Evolutionary conservation across 495 filamentous ascomycete species (phyloP), one percentile per base, ranked within the genome.

Genomic region (Aspergillus asperescens): DNA sequence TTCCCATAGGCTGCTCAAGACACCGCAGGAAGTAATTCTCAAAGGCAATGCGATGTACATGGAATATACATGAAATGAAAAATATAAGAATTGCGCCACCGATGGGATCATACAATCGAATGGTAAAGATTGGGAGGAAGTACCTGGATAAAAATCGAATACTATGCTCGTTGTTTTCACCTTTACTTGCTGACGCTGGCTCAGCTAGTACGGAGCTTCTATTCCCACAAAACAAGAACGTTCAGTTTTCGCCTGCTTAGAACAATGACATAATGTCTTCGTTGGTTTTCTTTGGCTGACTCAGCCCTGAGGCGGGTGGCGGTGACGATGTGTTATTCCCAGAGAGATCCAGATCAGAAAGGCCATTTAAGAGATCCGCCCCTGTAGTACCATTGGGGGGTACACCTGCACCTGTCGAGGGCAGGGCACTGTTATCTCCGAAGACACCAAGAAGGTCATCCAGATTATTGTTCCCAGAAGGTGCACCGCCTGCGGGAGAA

Each of bases 191-290:
- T 31, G 39, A 43, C 18, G n/a, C 40, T 16, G 24, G 27, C 37
- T 51, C 38, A 28, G 38, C 27, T 34, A 51, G 22, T 13, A 25
- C 34, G 45, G 39, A 52, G 24, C 27, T 25, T 44, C 28, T 25
- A 39, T 39, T 20, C 48, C n/a, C 16, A 16, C 8, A 19, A 27
- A 20, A 42, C 37, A 31, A 7, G 18, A 42, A 40, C 34, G 18
- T 28, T 32, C 40, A 28, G 32, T 32, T 35, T 28, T 43, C 7
- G 8, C 37, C 18, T 20, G 24, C 22, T 47, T 82, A 96, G 69
- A 96, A 95, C 65, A 98, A 73, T 18, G 88, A 89, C 68, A 98
- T 66, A 49, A 98, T 78, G 71, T 98, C 93, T 58, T 96, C 89
- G 63, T 86, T 93, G 34, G 82, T 82, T 62, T 85, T 86, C 66